Conservation (phyloP, 306 rosid genomes). For the Rosa chinensis region DNA sequence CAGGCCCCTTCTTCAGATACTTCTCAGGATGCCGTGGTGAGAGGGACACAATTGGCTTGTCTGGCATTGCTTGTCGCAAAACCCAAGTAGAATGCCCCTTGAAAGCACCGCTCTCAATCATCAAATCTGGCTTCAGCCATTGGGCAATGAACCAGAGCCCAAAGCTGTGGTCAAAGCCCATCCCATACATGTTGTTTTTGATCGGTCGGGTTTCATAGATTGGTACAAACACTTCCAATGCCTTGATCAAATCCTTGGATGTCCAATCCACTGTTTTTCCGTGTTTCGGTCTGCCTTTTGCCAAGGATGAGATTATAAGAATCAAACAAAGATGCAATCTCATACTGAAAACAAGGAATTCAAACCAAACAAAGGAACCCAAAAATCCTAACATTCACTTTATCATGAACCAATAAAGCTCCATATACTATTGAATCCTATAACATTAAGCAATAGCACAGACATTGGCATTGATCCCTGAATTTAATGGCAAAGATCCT, state of each 20-base stretch:
- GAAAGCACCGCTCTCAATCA: constrained; percentile 98
- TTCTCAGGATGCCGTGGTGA: constrained; percentile 97
- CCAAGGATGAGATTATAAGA: constrained; percentile 76
- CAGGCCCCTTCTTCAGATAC: constrained; percentile 92
- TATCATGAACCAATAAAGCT: not conserved
- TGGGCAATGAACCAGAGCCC: constrained; percentile 95
- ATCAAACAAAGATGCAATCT: constrained; percentile 33
- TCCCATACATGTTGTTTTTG: constrained; percentile 80
- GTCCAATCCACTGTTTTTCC: constrained; percentile 96
- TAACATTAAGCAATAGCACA: not conserved
- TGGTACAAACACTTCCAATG: constrained; percentile 83
- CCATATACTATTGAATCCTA: not conserved
- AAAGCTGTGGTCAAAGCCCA: constrained; percentile 99
- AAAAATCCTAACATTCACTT: not conserved
- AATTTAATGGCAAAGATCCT: not conserved
- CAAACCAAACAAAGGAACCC: constrained; percentile 15
- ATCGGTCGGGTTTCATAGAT: constrained; percentile 91
- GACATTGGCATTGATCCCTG: not conserved
- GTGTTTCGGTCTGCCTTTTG: constrained; percentile 99
- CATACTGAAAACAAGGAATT: constrained; percentile 23
- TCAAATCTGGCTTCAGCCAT: constrained; percentile 89
- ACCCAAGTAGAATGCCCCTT: constrained; percentile 99
- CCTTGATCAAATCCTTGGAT: constrained; percentile 83
- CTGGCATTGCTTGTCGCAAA: constrained; percentile 92
- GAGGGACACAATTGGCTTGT: constrained; percentile 67